These are phyloP conservation scores for Trichoderma hamatum DNA, from an alignment of 2,329 filamentous ascomycete genomes.

Conservation along the genomic window DNA sequence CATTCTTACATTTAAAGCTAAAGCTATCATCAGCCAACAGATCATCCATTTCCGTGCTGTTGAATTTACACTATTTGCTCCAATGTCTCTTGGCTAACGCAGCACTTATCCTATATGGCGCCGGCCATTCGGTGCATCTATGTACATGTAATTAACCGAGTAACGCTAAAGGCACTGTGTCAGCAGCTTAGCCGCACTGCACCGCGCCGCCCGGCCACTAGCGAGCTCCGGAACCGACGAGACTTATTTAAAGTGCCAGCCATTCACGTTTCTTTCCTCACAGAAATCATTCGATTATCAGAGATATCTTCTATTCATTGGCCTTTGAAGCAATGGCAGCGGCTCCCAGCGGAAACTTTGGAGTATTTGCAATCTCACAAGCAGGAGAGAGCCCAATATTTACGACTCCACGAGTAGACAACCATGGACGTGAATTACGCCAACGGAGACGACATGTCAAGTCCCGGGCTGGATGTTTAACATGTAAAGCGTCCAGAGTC, in stretches of 20 bases:
- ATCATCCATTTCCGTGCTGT: neutral
- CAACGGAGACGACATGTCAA: slow-evolving; percentile 22
- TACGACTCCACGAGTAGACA: slow-evolving; percentile 7
- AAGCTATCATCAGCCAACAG: neutral
- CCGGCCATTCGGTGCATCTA: neutral
- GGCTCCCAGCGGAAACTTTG: slow-evolving; percentile 11
- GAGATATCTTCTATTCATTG: neutral
- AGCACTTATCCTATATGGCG: neutral
- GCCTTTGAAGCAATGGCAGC: neutral
- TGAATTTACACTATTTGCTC: neutral
- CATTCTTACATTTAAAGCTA: neutral
- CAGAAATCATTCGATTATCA: neutral
- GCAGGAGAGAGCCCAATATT: neutral
- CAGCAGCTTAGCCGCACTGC: neutral
- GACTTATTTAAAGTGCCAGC: neutral
- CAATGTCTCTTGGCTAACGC: neutral
- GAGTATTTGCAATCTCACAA: slow-evolving; percentile 18
- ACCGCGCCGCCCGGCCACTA: neutral
- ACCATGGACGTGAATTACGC: slow-evolving; percentile 6
- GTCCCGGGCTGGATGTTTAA: slow-evolving; percentile 19
- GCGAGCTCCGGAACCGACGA: slow-evolving; percentile 1
- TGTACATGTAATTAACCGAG: slow-evolving; percentile 3
- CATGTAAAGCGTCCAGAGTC: slow-evolving; percentile 22
- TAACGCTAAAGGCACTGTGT: neutral
- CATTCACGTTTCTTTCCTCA: neutral